A percentile compares a stretch with the other conserved stretches of the same genome.
phyloP scores from a whole-genome alignment of 345 rosid species.

The Salix exigua region DNA sequence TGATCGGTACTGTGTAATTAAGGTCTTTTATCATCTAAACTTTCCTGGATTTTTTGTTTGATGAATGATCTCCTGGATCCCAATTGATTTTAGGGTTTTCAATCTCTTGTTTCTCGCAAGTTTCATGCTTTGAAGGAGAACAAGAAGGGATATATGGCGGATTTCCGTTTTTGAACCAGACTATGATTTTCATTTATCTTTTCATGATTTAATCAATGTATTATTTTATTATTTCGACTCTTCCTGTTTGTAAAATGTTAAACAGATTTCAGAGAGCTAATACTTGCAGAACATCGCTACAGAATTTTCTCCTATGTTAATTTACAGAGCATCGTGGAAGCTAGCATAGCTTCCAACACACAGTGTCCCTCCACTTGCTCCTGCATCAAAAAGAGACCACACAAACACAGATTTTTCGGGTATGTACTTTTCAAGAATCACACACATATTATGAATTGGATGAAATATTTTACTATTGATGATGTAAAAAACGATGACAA shows the following conservation, averaged over 20 bases:
- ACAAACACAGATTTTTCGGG: neutral
- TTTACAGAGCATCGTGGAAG: neutral
- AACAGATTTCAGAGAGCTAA: neutral
- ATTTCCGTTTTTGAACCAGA: neutral
- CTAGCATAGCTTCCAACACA: neutral
- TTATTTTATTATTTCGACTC: neutral
- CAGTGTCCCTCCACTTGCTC: neutral
- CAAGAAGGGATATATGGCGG: neutral
- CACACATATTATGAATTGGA: no score
- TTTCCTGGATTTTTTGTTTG: neutral
- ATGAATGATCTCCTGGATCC: neutral
- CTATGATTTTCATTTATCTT: neutral
- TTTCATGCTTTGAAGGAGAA: neutral
- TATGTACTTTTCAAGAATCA: neutral
- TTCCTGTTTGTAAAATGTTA: neutral
- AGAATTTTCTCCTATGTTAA: neutral
- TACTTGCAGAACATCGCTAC: no score
- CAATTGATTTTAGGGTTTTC: neutral
- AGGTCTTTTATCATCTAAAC: neutral
- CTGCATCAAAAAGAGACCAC: neutral
- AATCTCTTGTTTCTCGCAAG: neutral
- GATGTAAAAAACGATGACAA: no score
- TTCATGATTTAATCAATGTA: neutral
- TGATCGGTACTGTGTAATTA: neutral
- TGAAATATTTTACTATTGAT: no score